Conservation (phyloP, 2,329 filamentous ascomycete genomes). For the Pseudocercospora fuligena region DNA sequence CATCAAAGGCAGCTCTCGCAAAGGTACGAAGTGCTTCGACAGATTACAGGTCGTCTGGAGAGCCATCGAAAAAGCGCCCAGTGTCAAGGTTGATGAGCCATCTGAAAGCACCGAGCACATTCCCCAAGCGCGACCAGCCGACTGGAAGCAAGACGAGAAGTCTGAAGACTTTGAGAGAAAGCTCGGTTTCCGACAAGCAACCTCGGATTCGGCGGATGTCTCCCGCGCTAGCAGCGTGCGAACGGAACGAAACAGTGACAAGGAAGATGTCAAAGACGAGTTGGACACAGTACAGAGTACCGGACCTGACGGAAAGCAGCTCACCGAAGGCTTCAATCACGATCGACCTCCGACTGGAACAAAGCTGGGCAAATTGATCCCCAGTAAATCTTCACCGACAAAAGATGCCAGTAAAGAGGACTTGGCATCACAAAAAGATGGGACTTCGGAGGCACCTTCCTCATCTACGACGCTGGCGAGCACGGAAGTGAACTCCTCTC, state of each 20-base stretch:
- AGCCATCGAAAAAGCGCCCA: constrained; percentile 40
- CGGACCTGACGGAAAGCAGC: constrained; percentile 24
- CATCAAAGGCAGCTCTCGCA: constrained; percentile 84
- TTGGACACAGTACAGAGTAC: constrained; percentile 33
- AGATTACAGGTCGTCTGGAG: constrained; percentile 85
- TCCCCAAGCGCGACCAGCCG: constrained; percentile 69
- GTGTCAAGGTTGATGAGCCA: constrained; percentile 66
- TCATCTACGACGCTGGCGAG: constrained; percentile 30
- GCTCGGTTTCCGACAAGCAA: constrained; percentile 70
- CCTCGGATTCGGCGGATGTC: constrained; percentile 67
- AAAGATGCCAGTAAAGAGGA: constrained; percentile 18
- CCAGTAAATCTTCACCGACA: background rate
- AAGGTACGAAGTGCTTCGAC: constrained; percentile 82
- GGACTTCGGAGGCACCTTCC: constrained; percentile 34
- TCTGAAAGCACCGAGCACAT: constrained; percentile 66
- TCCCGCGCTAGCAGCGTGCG: constrained; percentile 73
- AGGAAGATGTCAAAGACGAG: constrained; percentile 35
- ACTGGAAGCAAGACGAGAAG: constrained; percentile 66
- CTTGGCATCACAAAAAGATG: constrained; percentile 31
- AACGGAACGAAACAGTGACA: constrained; percentile 21
- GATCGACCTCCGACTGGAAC: constrained; percentile 2
- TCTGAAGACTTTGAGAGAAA: constrained; percentile 57
- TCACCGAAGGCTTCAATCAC: constrained; percentile 9
- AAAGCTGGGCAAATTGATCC: constrained; percentile 1
- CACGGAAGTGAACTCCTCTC: constrained; percentile 39